These are phyloP conservation scores for Pleurotus platypus DNA, from an alignment of 768 basidiomycete genomes.

Conservation along the genomic window DNA sequence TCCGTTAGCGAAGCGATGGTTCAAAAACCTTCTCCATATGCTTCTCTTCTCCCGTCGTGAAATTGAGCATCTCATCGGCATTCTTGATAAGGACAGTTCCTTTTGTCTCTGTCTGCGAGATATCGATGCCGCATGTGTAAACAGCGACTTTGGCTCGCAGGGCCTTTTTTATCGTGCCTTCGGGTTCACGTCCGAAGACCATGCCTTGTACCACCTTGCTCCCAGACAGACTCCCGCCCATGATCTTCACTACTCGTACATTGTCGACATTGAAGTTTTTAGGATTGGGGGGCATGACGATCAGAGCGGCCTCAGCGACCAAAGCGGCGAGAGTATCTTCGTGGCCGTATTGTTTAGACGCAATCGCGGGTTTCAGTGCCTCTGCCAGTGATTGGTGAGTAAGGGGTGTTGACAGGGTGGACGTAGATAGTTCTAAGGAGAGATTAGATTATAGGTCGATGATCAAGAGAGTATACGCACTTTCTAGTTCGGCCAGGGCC, in stretches of 20 bases:
- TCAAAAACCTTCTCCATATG: constrained; percentile 79
- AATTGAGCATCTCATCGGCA: constrained; percentile 96
- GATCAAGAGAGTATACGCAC: constrained; percentile 44
- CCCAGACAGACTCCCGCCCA: constrained; percentile 84
- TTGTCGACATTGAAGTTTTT: constrained; percentile 98
- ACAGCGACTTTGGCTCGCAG: constrained; percentile 90
- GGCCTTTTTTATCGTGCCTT: constrained; percentile 83
- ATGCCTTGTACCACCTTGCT: constrained; percentile 94
- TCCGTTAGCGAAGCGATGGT: neutral
- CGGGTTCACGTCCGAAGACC: constrained; percentile 96
- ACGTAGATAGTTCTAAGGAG: constrained; percentile 61
- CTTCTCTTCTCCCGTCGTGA: constrained; percentile 93
- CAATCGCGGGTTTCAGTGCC: constrained; percentile 88
- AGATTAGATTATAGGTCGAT: constrained; percentile 11
- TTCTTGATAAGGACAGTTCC: constrained; percentile 95
- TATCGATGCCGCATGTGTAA: constrained; percentile 89
- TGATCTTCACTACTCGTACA: constrained; percentile 96
- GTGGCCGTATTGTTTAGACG: constrained; percentile 95
- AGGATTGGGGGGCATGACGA: constrained; percentile 85
- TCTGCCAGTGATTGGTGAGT: constrained; percentile 64
- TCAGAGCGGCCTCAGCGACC: constrained; percentile 90
- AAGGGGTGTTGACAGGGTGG: constrained; percentile 66
- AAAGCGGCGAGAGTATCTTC: constrained; percentile 80
- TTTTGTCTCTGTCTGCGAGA: constrained; percentile 97
- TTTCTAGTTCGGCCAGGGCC: constrained; percentile 84